Base-by-base conservation (phyloP, 2,329 filamentous ascomycete genomes). In the Parascedosporium putredinis region DNA sequence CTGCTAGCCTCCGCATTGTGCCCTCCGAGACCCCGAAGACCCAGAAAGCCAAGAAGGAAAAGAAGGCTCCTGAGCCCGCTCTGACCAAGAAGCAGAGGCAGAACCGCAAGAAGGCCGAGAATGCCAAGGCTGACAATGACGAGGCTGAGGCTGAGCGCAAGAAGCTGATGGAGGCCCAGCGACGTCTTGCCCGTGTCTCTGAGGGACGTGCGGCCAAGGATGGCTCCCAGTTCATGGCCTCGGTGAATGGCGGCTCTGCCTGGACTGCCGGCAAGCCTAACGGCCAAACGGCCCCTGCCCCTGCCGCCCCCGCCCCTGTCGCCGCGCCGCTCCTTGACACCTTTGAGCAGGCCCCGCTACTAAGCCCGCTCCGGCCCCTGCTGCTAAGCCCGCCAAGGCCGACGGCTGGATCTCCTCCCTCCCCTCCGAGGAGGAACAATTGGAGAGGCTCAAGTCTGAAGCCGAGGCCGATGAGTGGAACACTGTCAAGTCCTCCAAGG, bases 71-170 rank as follows among this genome's bases (percentile, higher is more conserved):
- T 55, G 81, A 87, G 64, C 75, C 78, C 45, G 78, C 76, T 16
- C 86, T 95, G 73, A 86, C 84, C 18, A 96, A 96, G 84, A 96
- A 96, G 75, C 88, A 95, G 72, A 83, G 89, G 53, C 90, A 96
- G 72, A 93, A 95, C 71, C 80, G 84, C 57, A 81, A 85, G 72
- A 96, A 95, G 80, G 82, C 79, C 33, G 89, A 95, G 68, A 84
- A 81, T 51, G 81, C 82, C 60, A 93, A 88, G 74, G 72, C 75
- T 25, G 75, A 79, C 51, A 81, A 86, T 25, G 84, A 90, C 62
- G 84, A 86, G 58, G 80, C 84, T 1, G 90, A 96, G 69, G 79
- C 82, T 61, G 76, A 86, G 60, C 84, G 90, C 61, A 86, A 88
- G 70, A 71, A 72, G 33, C 74, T 86, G 53, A 73, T 87, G 59